phyloP scores from a whole-genome alignment of 2,329 filamentous ascomycete genomes.

The Pyrenophora seminiperda region DNA sequence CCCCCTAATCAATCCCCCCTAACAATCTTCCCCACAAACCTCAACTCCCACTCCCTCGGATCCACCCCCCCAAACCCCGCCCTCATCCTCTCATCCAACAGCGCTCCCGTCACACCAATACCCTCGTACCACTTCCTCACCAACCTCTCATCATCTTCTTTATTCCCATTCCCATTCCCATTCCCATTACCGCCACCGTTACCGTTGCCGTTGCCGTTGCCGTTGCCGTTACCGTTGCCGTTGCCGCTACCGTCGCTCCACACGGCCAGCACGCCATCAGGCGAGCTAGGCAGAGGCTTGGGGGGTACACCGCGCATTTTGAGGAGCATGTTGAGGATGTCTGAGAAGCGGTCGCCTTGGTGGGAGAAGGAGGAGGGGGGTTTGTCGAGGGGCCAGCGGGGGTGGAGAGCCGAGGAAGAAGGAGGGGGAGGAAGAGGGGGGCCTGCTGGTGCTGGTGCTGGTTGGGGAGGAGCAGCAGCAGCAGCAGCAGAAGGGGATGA shows the following conservation, averaged over 20 bases:
- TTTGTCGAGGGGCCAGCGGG: conserved; percentile 60
- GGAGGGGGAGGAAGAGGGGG: neutral
- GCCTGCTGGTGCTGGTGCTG: neutral
- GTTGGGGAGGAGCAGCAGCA: too few species aligned
- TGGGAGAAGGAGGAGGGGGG: conserved; percentile 58
- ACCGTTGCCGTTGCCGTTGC: too few species aligned
- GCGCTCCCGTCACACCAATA: conserved; percentile 35
- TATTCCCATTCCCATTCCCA: too few species aligned
- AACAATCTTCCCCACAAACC: conserved; percentile 46
- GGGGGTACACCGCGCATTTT: conserved; percentile 60
- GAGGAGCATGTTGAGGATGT: conserved; percentile 62
- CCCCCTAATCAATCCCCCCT: conserved; percentile 26
- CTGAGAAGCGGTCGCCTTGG: conserved; percentile 63
- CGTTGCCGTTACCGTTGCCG: too few species aligned
- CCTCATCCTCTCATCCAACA: conserved; percentile 37
- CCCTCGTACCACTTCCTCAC: conserved; percentile 46
- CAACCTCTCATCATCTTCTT: too few species aligned
- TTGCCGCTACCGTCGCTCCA: conserved; percentile 43
- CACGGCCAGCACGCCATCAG: conserved; percentile 44
- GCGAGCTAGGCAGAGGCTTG: conserved; percentile 39
- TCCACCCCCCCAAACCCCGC: conserved; percentile 39
- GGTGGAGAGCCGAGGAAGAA: conserved; percentile 16
- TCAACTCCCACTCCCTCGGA: conserved; percentile 46
- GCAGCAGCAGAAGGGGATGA: conserved; percentile 15
- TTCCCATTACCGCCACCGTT: too few species aligned